Conservation (phyloP, 345 rosid genomes). For the Hypericum androsaemum region DNA sequence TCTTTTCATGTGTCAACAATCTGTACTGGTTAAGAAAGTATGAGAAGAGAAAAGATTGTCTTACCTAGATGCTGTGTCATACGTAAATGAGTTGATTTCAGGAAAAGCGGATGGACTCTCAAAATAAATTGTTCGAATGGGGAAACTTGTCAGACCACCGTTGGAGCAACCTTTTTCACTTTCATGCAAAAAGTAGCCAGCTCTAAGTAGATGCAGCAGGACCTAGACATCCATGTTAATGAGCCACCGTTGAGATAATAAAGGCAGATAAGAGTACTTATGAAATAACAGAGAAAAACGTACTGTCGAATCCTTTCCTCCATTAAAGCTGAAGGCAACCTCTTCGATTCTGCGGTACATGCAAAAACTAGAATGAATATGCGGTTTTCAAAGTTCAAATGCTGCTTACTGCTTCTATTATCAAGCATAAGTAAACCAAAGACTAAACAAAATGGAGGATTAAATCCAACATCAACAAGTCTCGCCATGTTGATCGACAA, state of each 20-base stretch:
- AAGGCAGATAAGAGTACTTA: conserved; percentile 7
- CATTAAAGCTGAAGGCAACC: conserved; percentile 96
- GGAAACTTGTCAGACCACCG: conserved; percentile 51
- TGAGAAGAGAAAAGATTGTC: conserved; percentile 7
- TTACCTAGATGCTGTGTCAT: conserved; percentile 70
- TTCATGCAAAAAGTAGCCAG: conserved; percentile 73
- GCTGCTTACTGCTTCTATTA: no score
- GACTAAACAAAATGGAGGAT: no score
- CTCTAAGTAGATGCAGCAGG: conserved; percentile 85
- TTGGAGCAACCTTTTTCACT: conserved; percentile 45
- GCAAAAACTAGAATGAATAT: conserved; percentile 9
- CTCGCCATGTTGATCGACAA: no score
- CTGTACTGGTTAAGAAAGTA: neutral
- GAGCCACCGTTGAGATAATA: conserved; percentile 14
- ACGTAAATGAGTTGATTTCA: conserved; percentile 84
- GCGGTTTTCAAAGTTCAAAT: no score
- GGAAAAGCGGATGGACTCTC: conserved; percentile 79
- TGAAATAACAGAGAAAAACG: conserved; percentile 23
- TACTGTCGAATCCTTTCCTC: conserved; percentile 98
- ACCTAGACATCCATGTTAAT: conserved; percentile 46
- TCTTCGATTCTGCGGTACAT: conserved; percentile 61
- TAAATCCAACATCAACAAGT: no score
- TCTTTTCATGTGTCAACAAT: neutral
- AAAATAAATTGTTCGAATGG: conserved; percentile 83
- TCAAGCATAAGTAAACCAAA: no score